Evolutionary conservation across 163 green algal genomes (phyloP), one percentile per base, ranked within the genome.

Genomic region (Picocystis sp.): DNA sequence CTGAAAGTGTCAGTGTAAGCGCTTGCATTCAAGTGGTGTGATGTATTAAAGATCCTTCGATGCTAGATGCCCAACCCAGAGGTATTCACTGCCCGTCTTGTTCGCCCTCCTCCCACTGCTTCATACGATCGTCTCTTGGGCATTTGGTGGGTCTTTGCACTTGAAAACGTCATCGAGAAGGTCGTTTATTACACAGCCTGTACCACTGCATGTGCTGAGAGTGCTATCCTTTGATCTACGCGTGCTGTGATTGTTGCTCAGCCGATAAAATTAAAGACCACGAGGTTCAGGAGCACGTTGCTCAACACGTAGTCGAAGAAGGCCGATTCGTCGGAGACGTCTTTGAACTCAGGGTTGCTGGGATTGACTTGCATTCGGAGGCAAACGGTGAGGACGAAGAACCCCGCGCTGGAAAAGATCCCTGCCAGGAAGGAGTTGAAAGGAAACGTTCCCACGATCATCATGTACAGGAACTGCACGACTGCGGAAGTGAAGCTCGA

Each of bases 391-490:
- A 95, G 64, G 1, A 92, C 79, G 51, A 86, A 85, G 52, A 80
- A 81, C 12, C 82, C 82, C 0, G 93, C 22, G 45, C 72, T 85
- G 33, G 68, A 85, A 14, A 95, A 72, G 34, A 94, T 70, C 11
- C 82, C 83, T 1, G 83, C 79, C 19, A 94, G 62, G 64, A 92
- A 94, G 11, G 82, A 72, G 65, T 94, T 94, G 76, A 93, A 94
- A 6, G 84, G 84, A 51, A 94, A 94, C 11, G 72, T 82, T 12
- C 84, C 84, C 14, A 93, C 79, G 11, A 87, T 45, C 19, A 81
- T 33, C 69, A 88, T 76, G 55, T 94, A 93, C 0, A 59, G 56
- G 63, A 91, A 83, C 84, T 94, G 81, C 12, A 81, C 56, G 3
- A 55, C 55, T 41, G 72, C 69, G 17, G 72, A 75, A 11, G 58